Evolutionary conservation across 495 filamentous ascomycete species (phyloP).

Genomic region (Penicillium herquei): DNA sequence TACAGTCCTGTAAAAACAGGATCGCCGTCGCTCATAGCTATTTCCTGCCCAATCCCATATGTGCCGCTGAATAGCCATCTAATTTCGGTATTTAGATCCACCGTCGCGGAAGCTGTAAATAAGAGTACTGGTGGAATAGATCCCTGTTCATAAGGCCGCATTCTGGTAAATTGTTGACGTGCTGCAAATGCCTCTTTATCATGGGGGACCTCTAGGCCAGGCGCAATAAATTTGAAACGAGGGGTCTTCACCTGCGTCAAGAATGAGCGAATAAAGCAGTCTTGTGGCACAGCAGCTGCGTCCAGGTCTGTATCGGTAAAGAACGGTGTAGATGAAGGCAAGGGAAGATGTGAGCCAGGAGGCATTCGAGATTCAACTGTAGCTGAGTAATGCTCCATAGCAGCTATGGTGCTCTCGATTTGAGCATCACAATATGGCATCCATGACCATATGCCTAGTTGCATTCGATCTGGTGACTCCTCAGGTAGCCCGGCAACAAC

Average conservation of each 20-base stretch:
- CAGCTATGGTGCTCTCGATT: constrained; percentile 16
- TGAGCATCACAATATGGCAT: constrained; percentile 16
- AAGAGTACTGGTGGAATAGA: constrained; percentile 25
- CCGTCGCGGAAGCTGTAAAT: constrained; percentile 14
- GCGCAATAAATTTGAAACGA: constrained; percentile 33
- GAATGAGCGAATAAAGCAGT: constrained; percentile 31
- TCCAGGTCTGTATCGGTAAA: constrained; percentile 25
- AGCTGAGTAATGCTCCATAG: constrained; percentile 14
- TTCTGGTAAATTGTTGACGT: constrained; percentile 21
- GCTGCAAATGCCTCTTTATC: constrained; percentile 22
- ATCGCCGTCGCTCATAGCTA: constrained; percentile 12
- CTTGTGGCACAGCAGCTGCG: constrained; percentile 26
- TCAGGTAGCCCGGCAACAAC: not conserved
- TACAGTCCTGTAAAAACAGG: constrained; percentile 20
- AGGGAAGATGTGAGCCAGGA: constrained; percentile 5
- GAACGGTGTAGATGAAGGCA: constrained; percentile 8
- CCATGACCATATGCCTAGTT: constrained; percentile 15
- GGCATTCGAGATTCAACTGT: constrained; percentile 19
- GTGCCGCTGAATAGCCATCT: not conserved
- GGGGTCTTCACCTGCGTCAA: constrained; percentile 30
- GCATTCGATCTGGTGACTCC: not conserved
- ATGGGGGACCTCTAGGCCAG: constrained; percentile 30
- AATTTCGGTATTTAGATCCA: constrained; percentile 20
- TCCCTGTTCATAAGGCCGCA: constrained; percentile 6
- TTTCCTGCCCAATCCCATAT: not conserved